Evolutionary conservation across 352 stramenopile species (phyloP).

Genomic region (Phytophthora vignae): DNA sequence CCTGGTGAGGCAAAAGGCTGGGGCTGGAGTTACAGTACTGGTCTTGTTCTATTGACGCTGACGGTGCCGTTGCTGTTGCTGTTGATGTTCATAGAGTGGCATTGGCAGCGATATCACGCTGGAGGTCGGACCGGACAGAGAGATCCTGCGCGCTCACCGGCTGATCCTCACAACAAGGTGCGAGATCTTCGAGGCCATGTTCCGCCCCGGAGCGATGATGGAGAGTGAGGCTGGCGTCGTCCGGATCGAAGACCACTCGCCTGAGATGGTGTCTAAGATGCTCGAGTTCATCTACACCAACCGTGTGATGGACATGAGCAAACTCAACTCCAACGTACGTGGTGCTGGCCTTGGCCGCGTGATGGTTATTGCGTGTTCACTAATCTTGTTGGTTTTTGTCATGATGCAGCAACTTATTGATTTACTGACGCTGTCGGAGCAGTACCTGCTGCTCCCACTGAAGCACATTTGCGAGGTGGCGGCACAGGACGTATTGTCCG

Average conservation of each 20-base stretch:
- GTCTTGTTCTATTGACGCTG: background rate
- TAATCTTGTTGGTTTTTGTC: constrained; percentile 14
- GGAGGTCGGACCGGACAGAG: constrained; percentile 70
- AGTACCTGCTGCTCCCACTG: constrained; percentile 80
- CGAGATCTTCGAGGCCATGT: constrained; percentile 93
- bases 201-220: constrained; percentile 83
- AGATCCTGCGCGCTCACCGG: constrained; percentile 72
- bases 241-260: constrained; percentile 79
- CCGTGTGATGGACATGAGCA: constrained; percentile 78
- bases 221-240: constrained; percentile 87
- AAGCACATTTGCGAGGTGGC: constrained; percentile 85
- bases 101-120: constrained; percentile 76
- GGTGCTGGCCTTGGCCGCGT: background rate
- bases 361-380: background rate
- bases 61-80: background rate
- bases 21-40: too few species aligned
- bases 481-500: constrained; percentile 71
- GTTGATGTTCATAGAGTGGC: constrained; percentile 46
- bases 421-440: constrained; percentile 79
- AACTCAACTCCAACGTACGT: constrained; percentile 78
- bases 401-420: constrained; percentile 83
- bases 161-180: constrained; percentile 85
- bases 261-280: constrained; percentile 91
- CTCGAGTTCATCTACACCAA: constrained; percentile 95
- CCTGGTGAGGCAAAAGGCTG: constrained; percentile 38